Evolutionary conservation across 2,329 filamentous ascomycete species (phyloP).

Genomic region (Claviceps quebecensis): DNA sequence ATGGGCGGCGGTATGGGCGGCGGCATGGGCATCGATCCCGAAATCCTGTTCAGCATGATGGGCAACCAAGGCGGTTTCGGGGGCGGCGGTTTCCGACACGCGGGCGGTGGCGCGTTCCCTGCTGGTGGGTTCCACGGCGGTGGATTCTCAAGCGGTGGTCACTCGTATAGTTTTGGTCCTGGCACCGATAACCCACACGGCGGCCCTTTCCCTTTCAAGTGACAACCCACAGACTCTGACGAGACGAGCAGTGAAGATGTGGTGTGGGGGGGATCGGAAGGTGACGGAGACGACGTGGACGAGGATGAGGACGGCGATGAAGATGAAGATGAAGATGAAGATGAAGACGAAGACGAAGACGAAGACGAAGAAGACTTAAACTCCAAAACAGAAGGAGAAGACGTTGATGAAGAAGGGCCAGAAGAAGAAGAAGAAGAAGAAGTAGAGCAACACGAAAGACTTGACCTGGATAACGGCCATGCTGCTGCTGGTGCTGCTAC

Average conservation of each 20-base stretch:
- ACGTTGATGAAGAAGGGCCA: slow-evolving; percentile 14
- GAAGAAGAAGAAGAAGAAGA: slow-evolving; percentile 18
- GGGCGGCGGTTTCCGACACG: slow-evolving; percentile 35
- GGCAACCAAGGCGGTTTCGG: slow-evolving; percentile 47
- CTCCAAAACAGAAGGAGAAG: slow-evolving; percentile 8
- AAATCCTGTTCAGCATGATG: slow-evolving; percentile 77
- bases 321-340: slow-evolving; percentile 17
- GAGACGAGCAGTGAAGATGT: slow-evolving; percentile 21
- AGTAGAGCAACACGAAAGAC: slow-evolving; percentile 13
- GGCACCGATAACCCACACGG: slow-evolving; percentile 23
- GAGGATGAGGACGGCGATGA: slow-evolving; percentile 17
- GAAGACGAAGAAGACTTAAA: not conserved
- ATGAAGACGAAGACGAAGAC: slow-evolving; percentile 9
- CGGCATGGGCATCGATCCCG: slow-evolving; percentile 58
- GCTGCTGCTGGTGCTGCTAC: too few relatives aligned
- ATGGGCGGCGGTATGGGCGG: slow-evolving; percentile 42
- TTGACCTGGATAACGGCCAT: slow-evolving; percentile 13
- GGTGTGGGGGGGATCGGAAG: slow-evolving; percentile 13
- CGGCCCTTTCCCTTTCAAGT: slow-evolving; percentile 31
- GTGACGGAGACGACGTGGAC: slow-evolving; percentile 12
- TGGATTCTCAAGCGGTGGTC: slow-evolving; percentile 26
- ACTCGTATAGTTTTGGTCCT: slow-evolving; percentile 40
- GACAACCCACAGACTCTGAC: slow-evolving; percentile 30
- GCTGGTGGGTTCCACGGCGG: slow-evolving; percentile 35
- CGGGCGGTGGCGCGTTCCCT: slow-evolving; percentile 40